Base-by-base conservation (phyloP, 495 filamentous ascomycete species). In the Glonium stellatum region DNA sequence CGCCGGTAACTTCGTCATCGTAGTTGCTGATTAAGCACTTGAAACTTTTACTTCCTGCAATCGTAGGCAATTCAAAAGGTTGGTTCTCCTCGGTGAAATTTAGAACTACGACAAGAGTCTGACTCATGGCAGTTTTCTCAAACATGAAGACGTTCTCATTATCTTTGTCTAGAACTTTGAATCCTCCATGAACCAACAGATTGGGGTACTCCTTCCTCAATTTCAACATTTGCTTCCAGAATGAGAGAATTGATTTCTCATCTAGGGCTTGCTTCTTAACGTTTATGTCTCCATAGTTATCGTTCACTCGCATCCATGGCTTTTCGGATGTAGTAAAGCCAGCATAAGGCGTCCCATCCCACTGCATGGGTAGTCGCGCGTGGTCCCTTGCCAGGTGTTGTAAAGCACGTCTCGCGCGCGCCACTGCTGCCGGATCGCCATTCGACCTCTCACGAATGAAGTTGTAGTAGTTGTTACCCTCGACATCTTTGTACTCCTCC, bases 221-320 rank as follows among this genome's bases (percentile, higher is more conserved):
- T n/a, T 66, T 64, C 2, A 86, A 71, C 57, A 84, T 72, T 2
- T 70, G 67, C 9, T 72, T 72, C 79, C 81, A 86, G 67, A 77
- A 84, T 55, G 73, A 59, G 57, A 82, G 79, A 9, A 77, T 70
- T 4, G 78, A 81, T 19, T 76, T 62, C 0, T 68, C 68, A 42
- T 80, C 74, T 23, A 69, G 67, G 48, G 74, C 69, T 60, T 84
- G 78, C 0, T 70, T 70, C 22, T 76, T 76, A 34, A 77, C 82
- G 55, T 85, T 86, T 69, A 77, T 68, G 9, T 69, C 62, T 2
- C 36, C 54, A 57, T 79, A 81, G 59, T 81, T 69, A 15, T 81
- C 77, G 69, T 84, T 79, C 31, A 81, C 76, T 1, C 80, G 77
- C 82, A 85, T 85, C 83, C 83, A 86, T 2, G 83, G 81, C 58